phyloP scores from a whole-genome alignment of 2,329 filamentous ascomycete species.

The Magnaporthales sp. region DNA sequence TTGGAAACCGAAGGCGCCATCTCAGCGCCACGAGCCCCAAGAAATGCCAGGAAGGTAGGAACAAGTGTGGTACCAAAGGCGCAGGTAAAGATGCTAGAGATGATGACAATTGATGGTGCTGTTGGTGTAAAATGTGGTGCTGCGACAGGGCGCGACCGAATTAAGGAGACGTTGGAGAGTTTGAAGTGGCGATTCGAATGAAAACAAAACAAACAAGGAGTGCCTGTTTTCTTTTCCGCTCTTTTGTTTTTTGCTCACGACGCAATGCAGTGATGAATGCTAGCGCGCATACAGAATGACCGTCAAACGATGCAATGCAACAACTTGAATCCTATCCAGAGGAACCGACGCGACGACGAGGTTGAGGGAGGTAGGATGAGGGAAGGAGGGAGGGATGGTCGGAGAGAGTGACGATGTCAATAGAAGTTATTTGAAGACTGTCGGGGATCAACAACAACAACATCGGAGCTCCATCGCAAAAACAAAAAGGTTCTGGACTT shows the following conservation, averaged over 20 bases:
- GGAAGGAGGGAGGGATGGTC: not conserved
- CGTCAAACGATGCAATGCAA: not conserved
- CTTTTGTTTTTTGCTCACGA: not conserved
- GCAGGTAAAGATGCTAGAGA: not conserved
- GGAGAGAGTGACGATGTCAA: not conserved
- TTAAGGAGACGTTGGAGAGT: not conserved
- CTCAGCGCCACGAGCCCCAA: conserved; percentile 9
- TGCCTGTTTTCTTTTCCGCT: not conserved
- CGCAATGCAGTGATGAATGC: not conserved
- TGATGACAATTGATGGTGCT: not conserved
- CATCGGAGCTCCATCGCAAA: not conserved
- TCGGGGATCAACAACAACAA: conserved; percentile 1
- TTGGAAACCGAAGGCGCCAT: conserved; percentile 42
- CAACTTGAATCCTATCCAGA: not conserved
- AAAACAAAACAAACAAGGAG: not conserved
- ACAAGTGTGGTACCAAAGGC: not conserved
- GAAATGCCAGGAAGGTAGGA: not conserved
- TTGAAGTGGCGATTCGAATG: not conserved
- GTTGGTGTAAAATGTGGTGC: not conserved
- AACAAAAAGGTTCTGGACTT: not conserved
- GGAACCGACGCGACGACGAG: not conserved
- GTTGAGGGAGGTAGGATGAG: not conserved
- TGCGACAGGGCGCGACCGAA: not conserved
- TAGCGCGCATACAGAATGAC: not conserved
- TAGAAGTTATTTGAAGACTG: not conserved